Evolutionary conservation across 1,284 basidiomycete species (phyloP).

Genomic region (Pulveroboletus sp.): DNA sequence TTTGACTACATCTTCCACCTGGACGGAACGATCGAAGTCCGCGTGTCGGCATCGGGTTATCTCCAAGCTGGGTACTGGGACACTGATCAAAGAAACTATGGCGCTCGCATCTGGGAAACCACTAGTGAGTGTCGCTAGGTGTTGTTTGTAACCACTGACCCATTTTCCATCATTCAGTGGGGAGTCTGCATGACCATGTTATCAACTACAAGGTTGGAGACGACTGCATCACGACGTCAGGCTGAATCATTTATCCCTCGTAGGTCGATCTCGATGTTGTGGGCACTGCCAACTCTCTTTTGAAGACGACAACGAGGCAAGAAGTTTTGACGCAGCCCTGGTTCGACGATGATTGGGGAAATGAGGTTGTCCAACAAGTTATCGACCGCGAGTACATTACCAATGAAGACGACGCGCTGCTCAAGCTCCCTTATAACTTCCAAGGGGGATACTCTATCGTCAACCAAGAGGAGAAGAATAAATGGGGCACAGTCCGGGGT

Average conservation of each 20-base stretch:
- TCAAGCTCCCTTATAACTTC: conserved; percentile 56
- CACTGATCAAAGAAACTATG: conserved; percentile 50
- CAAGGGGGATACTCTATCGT: conserved; percentile 60
- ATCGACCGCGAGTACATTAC: conserved; percentile 51
- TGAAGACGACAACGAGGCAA: conserved; percentile 49
- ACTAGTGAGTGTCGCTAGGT: conserved; percentile 42
- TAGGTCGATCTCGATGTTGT: conserved; percentile 60
- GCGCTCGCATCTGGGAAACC: conserved; percentile 54
- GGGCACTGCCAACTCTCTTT: conserved; percentile 58
- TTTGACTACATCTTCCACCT: conserved; percentile 69
- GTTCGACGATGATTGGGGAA: conserved; percentile 65
- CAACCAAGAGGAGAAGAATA: conserved; percentile 57
- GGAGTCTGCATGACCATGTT: conserved; percentile 69
- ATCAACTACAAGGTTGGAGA: conserved; percentile 57
- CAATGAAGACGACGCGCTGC: conserved; percentile 56
- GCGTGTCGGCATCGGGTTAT: conserved; percentile 67
- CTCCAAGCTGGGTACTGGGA: conserved; percentile 65
- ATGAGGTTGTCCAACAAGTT: conserved; percentile 53
- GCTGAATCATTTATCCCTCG: conserved; percentile 10
- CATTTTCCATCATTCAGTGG: conserved; percentile 44
- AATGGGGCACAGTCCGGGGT: conserved; percentile 57
- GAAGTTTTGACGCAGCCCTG: conserved; percentile 54
- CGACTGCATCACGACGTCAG: neutral
- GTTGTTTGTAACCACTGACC: neutral
- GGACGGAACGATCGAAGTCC: conserved; percentile 67